Evolutionary conservation across 768 basidiomycete genomes (phyloP).

Genomic region (Lyophyllum semitale): DNA sequence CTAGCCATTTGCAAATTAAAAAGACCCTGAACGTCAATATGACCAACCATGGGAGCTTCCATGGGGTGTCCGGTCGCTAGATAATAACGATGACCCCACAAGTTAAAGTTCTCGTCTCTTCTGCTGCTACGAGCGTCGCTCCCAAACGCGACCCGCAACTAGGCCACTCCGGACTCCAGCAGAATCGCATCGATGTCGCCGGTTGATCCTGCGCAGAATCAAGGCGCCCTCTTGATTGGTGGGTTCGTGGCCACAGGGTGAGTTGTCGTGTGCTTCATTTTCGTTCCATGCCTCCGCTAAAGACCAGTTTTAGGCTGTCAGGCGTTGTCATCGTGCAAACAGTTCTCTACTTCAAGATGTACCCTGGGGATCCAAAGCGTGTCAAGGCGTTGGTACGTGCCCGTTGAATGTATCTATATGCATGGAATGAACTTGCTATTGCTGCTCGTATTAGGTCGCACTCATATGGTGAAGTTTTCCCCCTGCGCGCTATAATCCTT

Average conservation of each 20-base stretch:
- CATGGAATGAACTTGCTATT: not conserved
- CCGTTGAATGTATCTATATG: not conserved
- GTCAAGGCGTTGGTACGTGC: not conserved
- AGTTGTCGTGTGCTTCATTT: not conserved
- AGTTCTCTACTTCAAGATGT: not conserved
- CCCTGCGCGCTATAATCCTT: not conserved
- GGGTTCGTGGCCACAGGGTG: not conserved
- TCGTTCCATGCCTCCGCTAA: not conserved
- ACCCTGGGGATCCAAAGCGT: not conserved
- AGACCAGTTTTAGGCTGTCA: not conserved
- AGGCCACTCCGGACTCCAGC: not conserved
- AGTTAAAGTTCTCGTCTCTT: too few relatives aligned
- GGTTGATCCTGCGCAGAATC: not conserved
- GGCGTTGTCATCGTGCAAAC: conserved; percentile 26
- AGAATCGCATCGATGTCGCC: not conserved
- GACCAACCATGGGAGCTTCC: too few relatives aligned
- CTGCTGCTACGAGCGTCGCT: too few relatives aligned
- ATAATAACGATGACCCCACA: too few relatives aligned
- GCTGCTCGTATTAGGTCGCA: not conserved
- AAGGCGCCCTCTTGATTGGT: not conserved
- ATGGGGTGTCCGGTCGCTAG: too few relatives aligned
- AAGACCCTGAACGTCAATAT: too few relatives aligned
- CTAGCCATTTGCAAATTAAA: too few relatives aligned
- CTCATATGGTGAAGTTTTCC: not conserved
- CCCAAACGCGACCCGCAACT: not conserved